Evolutionary conservation across 306 rosid species (phyloP).

Genomic region (Rosa lucieae): DNA sequence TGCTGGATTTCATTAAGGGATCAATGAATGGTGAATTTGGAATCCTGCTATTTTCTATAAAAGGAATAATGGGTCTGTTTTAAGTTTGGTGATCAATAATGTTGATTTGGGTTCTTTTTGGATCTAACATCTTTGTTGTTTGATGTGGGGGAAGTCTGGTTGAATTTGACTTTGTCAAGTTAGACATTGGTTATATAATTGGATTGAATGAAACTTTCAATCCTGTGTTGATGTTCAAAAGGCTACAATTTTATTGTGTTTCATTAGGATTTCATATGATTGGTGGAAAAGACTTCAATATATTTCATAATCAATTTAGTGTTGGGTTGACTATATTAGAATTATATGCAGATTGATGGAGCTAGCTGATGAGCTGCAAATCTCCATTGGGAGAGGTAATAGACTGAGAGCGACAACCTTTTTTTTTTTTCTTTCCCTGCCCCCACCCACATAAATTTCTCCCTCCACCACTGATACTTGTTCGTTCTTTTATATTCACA

Average conservation of each 20-base stretch:
- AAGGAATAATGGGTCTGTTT: slow-evolving; percentile 10
- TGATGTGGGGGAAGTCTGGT: slow-evolving; percentile 16
- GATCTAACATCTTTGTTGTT: slow-evolving; percentile 22
- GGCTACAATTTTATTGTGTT: slow-evolving; percentile 2
- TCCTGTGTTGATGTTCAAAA: slow-evolving; percentile 23
- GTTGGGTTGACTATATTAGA: slow-evolving; percentile 22
- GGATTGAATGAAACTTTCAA: slow-evolving; percentile 1
- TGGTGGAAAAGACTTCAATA: slow-evolving; percentile 10
- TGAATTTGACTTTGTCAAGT: slow-evolving; percentile 11
- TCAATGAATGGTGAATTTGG: slow-evolving; percentile 15
- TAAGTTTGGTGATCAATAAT: slow-evolving; percentile 10
- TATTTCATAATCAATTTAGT: slow-evolving; percentile 6
- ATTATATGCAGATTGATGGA: slow-evolving; percentile 49
- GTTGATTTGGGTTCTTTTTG: slow-evolving; percentile 21
- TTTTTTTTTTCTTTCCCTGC: too few relatives aligned
- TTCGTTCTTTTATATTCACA: too few relatives aligned
- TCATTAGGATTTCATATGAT: slow-evolving; percentile 18
- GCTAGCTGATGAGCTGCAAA: slow-evolving; percentile 37
- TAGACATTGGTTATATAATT: neutral
- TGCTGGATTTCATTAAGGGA: slow-evolving; percentile 23
- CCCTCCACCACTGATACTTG: too few relatives aligned
- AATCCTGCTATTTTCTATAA: slow-evolving; percentile 12
- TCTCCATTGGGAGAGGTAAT: neutral
- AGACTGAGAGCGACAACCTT: too few relatives aligned
- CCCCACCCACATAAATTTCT: too few relatives aligned